These are phyloP conservation scores for Porcisia hertigi DNA, from an alignment of 208 protist species.

Conservation along the genomic window DNA sequence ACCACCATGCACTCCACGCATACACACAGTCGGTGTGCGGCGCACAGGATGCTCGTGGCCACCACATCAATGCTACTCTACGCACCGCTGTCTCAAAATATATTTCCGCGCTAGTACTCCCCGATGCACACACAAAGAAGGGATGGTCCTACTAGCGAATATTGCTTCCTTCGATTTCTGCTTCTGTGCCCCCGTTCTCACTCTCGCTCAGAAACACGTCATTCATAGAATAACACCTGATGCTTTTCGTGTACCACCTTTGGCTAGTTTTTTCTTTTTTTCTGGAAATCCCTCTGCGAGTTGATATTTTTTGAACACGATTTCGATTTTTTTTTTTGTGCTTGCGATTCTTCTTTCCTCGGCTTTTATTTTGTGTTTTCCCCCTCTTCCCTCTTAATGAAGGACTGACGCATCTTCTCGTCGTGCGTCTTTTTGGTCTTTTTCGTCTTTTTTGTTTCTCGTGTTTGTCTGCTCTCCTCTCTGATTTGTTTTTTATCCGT, in stretches of 20 bases:
- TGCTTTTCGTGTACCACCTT: neutral
- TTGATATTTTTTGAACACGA: too few relatives aligned
- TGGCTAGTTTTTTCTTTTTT: neutral
- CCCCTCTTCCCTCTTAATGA: neutral
- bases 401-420: neutral
- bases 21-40: too few relatives aligned
- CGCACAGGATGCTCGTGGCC: too few relatives aligned
- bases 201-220: neutral
- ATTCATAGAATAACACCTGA: conserved; percentile 27
- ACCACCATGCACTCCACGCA: too few relatives aligned
- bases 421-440: neutral
- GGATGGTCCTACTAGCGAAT: neutral
- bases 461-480: neutral
- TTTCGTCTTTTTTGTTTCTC: neutral
- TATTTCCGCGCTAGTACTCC: neutral
- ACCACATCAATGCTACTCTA: neutral
- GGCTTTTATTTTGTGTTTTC: too few relatives aligned
- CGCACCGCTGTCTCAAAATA: neutral
- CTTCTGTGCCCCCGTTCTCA: conserved; percentile 1
- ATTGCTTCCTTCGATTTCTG: conserved; percentile 4
- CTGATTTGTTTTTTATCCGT: neutral
- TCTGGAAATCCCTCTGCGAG: too few relatives aligned
- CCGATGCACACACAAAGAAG: neutral
- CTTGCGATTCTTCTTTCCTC: too few relatives aligned
- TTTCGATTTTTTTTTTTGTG: too few relatives aligned